Evolutionary conservation across 2,329 filamentous ascomycete species (phyloP), one percentile per base, ranked within the genome.

Genomic region (Diplocarpon rosae): DNA sequence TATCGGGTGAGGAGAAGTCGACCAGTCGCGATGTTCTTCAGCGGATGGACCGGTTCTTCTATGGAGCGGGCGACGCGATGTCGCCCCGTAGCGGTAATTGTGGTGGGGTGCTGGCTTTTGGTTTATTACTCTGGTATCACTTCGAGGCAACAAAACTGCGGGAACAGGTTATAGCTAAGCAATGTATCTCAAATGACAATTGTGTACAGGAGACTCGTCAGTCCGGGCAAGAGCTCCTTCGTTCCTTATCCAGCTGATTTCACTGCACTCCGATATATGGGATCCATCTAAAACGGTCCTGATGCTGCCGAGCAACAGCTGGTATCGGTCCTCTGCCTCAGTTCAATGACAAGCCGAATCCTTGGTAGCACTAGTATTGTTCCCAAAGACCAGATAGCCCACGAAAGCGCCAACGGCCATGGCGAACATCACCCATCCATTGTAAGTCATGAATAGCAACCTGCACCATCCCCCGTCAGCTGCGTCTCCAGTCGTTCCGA

Each of bases 401-500:
- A 94, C 65, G 54, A 93, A 94, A 0, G 90, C 89, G 13, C 92
- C 92, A 9, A 93, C 69, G 0, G 84, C 84, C 13, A 96, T 89
- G 2, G 90, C 77, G 54, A 94, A 66, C 92, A 98, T 98, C 55
- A 98, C 80, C 81, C 85, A 94, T 45, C 92, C 92, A 59, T 98
- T 98, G 68, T 98, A 98, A n/a, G 92, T 98, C 92, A 98, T 98
- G 67, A 98, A 98, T 16, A 98, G 68, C 49, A 98, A 72, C 92
- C 90, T 96, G 48, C 16, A 41, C 29, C 39, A 35, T 20, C n/a
- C 14, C 32, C 43, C 36, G 38, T 42, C 52, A 60, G 45, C 30
- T 3, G 30, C 5, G 11, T 32, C 11, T 14, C 11, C 11, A 32
- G n/a, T 32, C n/a, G 30, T 12, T 9, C 37, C 27, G 37, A 8